These are phyloP conservation scores for Penicillium sumatraense DNA, from an alignment of 2,329 filamentous ascomycete genomes.

Conservation along the genomic window DNA sequence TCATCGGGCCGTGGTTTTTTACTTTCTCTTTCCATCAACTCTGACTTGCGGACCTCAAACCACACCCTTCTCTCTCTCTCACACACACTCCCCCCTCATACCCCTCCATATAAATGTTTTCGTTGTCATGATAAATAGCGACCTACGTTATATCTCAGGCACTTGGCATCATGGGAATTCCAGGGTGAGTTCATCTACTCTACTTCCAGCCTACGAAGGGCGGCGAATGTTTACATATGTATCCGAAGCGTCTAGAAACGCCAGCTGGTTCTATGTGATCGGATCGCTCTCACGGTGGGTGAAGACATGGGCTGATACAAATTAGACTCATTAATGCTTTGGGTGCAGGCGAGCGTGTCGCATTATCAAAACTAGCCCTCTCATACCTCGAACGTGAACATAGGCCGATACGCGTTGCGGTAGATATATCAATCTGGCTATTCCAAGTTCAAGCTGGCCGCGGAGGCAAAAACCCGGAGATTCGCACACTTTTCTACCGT, in stretches of 20 bases:
- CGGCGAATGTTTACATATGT: not conserved
- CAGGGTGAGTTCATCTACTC: constrained; percentile 43
- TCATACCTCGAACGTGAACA: constrained; percentile 72
- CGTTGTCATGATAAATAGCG: not conserved
- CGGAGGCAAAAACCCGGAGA: constrained; percentile 85
- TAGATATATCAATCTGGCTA: constrained; percentile 97
- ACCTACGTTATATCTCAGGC: not conserved
- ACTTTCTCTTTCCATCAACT: constrained; percentile 24
- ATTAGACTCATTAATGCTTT: constrained; percentile 87
- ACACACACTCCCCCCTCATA: not conserved
- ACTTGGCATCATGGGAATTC: constrained; percentile 47
- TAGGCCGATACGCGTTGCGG: constrained; percentile 80
- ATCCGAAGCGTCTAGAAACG: constrained; percentile 10
- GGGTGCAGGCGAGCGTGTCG: constrained; percentile 76
- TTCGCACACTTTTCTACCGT: constrained; percentile 91
- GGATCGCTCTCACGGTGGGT: too few species aligned
- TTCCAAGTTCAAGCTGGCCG: constrained; percentile 87
- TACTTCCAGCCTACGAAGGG: not conserved
- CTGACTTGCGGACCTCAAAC: constrained; percentile 17
- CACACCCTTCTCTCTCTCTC: not conserved
- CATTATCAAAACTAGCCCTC: constrained; percentile 80
- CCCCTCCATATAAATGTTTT: constrained; percentile 14
- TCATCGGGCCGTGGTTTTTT: constrained; percentile 40
- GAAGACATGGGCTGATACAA: constrained; percentile 15
- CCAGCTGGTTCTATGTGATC: not conserved